These are phyloP conservation scores for Aschersonia sp. DNA, from an alignment of 2,329 filamentous ascomycete species.

Conservation along the genomic window DNA sequence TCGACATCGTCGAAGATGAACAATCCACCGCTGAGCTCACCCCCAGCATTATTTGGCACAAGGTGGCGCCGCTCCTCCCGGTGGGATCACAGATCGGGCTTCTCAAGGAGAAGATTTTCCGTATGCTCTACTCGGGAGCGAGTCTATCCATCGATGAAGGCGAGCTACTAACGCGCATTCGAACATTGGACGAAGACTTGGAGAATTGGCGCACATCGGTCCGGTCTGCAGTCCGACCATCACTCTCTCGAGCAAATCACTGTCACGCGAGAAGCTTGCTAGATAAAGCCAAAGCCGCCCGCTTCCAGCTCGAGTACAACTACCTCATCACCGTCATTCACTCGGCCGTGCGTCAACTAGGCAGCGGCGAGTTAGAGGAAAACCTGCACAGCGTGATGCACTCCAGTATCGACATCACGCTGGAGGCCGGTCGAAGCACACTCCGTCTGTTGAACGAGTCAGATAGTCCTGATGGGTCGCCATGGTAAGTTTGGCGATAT, in stretches of 20 bases:
- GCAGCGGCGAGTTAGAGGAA: neutral
- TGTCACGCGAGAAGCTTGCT: too few species aligned
- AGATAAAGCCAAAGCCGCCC: neutral
- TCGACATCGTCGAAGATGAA: neutral
- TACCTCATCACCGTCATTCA: neutral
- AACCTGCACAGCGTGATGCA: conserved; percentile 1
- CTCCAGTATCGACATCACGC: conserved; percentile 1
- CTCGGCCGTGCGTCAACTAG: neutral
- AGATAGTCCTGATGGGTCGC: neutral
- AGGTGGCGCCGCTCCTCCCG: neutral
- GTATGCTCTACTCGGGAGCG: conserved; percentile 9
- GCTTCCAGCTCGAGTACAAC: neutral
- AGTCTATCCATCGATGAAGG: conserved; percentile 9
- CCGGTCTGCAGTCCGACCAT: conserved; percentile 4
- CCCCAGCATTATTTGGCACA: neutral
- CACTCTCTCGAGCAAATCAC: neutral
- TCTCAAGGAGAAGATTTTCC: conserved; percentile 10
- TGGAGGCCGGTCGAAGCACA: neutral
- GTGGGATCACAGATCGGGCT: conserved; percentile 4
- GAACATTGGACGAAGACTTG: conserved; percentile 16
- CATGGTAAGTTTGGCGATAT: neutral
- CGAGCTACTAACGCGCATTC: conserved; percentile 11
- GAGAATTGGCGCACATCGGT: conserved; percentile 17
- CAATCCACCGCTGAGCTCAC: too few species aligned
- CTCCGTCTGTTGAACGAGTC: neutral